Base-by-base conservation (phyloP, 2,329 filamentous ascomycete genomes). In the Xylaria sp. region DNA sequence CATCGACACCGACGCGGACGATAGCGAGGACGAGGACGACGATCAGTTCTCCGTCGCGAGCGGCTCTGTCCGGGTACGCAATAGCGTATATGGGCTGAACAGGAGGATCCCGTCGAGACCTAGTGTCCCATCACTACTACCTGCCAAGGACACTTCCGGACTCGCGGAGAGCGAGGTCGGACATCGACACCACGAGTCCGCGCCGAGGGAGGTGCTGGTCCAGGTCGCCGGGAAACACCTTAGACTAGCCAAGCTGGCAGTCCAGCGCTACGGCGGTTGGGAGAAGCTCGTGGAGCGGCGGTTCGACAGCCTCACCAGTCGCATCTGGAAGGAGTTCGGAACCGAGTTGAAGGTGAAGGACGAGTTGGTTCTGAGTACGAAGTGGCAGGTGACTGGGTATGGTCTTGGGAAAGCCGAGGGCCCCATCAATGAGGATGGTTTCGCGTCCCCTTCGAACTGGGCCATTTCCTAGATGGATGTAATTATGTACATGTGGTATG, bases 21-120 rank as follows among this genome's bases (percentile, higher is more conserved):
- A 69, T 15, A 64, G 61, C 47, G 67, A 69, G 31, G 65, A 69
- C 13, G 64, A 69, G n/a, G 64, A 69, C 7, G 67, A 69, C 11
- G 65, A 69, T 39, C 29, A 36, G 45, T 61, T 64, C 51, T 69
- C 64, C 2, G 61, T 65, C 20, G 45, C 33, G 0, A 67, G 61
- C 61, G 66, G 66, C 6, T 69, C 66, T 10, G 25, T 60, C 20
- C 31, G 66, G 47, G 45, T 39, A 33, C 62, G 63, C 2, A 38
- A 11, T 17, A 44, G 58, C 25, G 13, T 49, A n/a, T 62, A 59
- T 15, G 59, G 58, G 13, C 54, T 62, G 9, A 57, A 56, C 5
- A 45, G 63, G 15, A 29, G 54, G n/a, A 56, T 58, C 20, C 10
- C 54, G n/a, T 66, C 66, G 5, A 55, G 56, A 5, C 38, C 45